Percentiles rank a stretch among this genome's conserved stretches.
Evolutionary conservation across 805 yeast species (phyloP).

Genomic region (Suhomyces vadensis): DNA sequence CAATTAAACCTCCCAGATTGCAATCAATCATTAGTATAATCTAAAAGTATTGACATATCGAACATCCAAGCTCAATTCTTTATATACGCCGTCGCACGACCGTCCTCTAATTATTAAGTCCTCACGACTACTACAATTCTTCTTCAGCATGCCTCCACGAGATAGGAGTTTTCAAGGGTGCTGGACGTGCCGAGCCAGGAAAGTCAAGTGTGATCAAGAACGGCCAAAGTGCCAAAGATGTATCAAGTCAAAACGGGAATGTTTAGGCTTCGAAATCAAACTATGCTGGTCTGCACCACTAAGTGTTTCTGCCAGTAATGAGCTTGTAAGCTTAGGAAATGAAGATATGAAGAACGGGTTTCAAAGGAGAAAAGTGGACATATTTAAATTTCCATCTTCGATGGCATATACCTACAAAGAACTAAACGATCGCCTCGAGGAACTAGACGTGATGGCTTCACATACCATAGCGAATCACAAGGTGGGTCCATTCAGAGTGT

Average conservation of each 20-base stretch:
- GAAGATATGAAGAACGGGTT: conserved; percentile 25
- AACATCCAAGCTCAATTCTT: no score
- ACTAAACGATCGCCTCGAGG: conserved; percentile 39
- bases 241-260: conserved; percentile 41
- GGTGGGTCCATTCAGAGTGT: conserved; percentile 30
- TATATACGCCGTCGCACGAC: background rate
- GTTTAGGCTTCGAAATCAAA: conserved; percentile 52
- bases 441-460: conserved; percentile 23
- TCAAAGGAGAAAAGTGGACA: conserved; percentile 48
- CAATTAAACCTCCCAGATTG: no score
- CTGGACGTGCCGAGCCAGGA: conserved; percentile 55
- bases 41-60: no score
- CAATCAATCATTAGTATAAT: no score
- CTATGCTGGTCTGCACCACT: conserved; percentile 48
- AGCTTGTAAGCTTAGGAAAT: conserved; percentile 19
- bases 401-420: conserved; percentile 41
- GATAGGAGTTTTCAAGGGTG: conserved; percentile 51
- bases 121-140: background rate
- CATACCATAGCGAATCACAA: conserved; percentile 9
- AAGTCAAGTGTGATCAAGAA: conserved; percentile 53
- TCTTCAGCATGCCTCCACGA: conserved; percentile 10
- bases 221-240: conserved; percentile 51
- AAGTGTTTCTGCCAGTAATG: conserved; percentile 25
- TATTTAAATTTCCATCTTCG: conserved; percentile 39
- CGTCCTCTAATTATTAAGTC: background rate